A percentile compares a stretch with the other conserved stretches of the same genome.
Evolutionary conservation across 1,139 yeast species (phyloP).

Genomic region (Diutina scorzettiae): DNA sequence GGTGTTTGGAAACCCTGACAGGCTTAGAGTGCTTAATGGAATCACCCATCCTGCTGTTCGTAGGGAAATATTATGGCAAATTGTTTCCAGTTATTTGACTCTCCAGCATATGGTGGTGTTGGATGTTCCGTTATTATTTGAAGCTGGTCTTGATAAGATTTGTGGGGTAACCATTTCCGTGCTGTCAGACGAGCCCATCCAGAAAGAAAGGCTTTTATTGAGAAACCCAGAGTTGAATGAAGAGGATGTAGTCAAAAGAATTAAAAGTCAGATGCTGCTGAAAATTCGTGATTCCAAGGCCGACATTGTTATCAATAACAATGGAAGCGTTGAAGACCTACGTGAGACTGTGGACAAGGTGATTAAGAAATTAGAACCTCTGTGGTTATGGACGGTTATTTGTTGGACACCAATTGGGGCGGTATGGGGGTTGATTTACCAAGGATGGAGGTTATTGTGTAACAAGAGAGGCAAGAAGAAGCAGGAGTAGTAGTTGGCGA

Average conservation of each 20-base stretch:
- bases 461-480: neutral
- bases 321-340: constrained; percentile 38
- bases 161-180: constrained; percentile 72
- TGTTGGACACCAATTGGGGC: neutral
- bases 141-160: constrained; percentile 53
- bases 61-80: constrained; percentile 46
- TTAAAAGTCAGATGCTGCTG: constrained; percentile 65
- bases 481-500: neutral
- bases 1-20: constrained; percentile 59
- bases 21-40: constrained; percentile 46
- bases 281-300: constrained; percentile 46
- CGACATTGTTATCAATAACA: constrained; percentile 56
- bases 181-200: constrained; percentile 43
- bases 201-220: constrained; percentile 45
- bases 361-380: constrained; percentile 37
- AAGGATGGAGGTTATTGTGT: neutral
- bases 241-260: constrained; percentile 63
- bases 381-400: constrained; percentile 43
- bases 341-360: constrained; percentile 33
- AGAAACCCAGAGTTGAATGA: constrained; percentile 58
- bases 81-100: constrained; percentile 42
- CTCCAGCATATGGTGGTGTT: constrained; percentile 49
- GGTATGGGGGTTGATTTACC: neutral
- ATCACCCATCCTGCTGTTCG: constrained; percentile 90
- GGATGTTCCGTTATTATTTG: constrained; percentile 87